Base-by-base conservation (phyloP, 371 early-diverging fungal genomes). In the Fennellomyces sp. region DNA sequence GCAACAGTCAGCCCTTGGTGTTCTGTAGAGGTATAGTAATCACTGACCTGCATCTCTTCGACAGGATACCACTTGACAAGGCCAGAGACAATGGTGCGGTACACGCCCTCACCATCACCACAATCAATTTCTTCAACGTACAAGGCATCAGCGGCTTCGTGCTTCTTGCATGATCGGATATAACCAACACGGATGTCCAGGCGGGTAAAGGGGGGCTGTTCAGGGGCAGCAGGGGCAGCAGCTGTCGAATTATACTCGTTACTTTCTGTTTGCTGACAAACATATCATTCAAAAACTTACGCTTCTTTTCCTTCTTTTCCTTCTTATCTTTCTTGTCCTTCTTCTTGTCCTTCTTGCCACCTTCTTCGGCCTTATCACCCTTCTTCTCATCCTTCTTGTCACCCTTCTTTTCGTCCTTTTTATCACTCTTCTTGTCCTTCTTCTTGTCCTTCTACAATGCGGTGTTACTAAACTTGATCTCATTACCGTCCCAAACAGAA, bases 81-180 rank as follows among this genome's bases (percentile, higher is more conserved):
- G 11, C 98, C 98, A 27, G 92, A 92, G 2, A 97, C 94, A 17
- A 98, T 92, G 2, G 90, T 92, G 31, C 98, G 85, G 42, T 92
- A 95, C 42, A 85, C 81, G 17, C 77, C 88, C 65, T 97, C 97
- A 21, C 64, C 76, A 58, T 81, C 81, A 59, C 97, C 97, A 28
- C 88, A 64, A 64, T 97, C 97, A 59, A 98, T 94, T 61, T 91
- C 80, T 78, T 98, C 98, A 25, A 98, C 95, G 61, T 97, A 97
- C 28, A 98, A 83, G 3, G 93, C 79, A 63, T 97, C 97, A 12
- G 97, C 97, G 61, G 91, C 94, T 26, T 93, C 93, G 73, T 98
- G 98, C 75, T 90, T 90, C 72, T 89, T 82, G 55, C 88, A 93
- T 15, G 81, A 76, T 56, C 92, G 66, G 56, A 98, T 94, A 60